A percentile compares a stretch with the other conserved stretches of the same genome.
These are phyloP conservation scores for Balakata baccata DNA, from an alignment of 345 rosid species.

Conservation along the genomic window DNA sequence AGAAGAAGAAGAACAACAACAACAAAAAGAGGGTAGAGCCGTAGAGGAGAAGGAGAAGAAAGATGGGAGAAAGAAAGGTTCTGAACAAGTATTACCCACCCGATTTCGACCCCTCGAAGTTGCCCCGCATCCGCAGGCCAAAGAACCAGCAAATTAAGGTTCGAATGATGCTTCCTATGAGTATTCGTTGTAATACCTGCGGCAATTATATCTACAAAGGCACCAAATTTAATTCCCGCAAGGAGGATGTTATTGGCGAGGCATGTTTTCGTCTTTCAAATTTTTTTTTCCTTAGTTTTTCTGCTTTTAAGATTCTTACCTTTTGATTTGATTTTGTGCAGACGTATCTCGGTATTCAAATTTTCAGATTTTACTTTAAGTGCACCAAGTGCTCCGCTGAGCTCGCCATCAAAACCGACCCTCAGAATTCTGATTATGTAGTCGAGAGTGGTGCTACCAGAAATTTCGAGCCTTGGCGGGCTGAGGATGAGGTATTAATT, in stretches of 20 bases:
- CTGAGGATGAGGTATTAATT: slow-evolving; percentile 65
- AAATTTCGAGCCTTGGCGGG: slow-evolving; percentile 97
- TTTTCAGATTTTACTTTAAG: slow-evolving; percentile 87
- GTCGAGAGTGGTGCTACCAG: slow-evolving; percentile 86
- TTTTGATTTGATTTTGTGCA: slow-evolving; percentile 26
- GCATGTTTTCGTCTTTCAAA: slow-evolving; percentile 25
- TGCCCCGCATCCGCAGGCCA: slow-evolving; percentile 66
- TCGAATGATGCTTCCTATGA: slow-evolving; percentile 98
- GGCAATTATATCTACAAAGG: slow-evolving; percentile 92
- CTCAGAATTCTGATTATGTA: slow-evolving; percentile 84
- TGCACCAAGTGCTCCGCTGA: slow-evolving; percentile 96
- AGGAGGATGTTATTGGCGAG: slow-evolving; percentile 88
- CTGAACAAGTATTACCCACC: slow-evolving; percentile 91
- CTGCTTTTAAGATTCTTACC: neutral
- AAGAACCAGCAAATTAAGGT: slow-evolving; percentile 91
- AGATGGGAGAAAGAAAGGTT: slow-evolving; percentile 95
- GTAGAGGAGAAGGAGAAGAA: neutral
- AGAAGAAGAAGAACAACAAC: slow-evolving; percentile 8
- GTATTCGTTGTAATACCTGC: slow-evolving; percentile 83
- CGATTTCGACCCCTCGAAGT: slow-evolving; percentile 86
- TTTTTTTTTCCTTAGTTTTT: neutral
- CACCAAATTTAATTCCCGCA: slow-evolving; percentile 88
- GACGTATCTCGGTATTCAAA: slow-evolving; percentile 89
- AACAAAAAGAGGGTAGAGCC: too few species aligned
- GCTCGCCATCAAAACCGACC: slow-evolving; percentile 83